Base-by-base conservation (phyloP, 2,329 filamentous ascomycete species). In the Monosporascus sp. region DNA sequence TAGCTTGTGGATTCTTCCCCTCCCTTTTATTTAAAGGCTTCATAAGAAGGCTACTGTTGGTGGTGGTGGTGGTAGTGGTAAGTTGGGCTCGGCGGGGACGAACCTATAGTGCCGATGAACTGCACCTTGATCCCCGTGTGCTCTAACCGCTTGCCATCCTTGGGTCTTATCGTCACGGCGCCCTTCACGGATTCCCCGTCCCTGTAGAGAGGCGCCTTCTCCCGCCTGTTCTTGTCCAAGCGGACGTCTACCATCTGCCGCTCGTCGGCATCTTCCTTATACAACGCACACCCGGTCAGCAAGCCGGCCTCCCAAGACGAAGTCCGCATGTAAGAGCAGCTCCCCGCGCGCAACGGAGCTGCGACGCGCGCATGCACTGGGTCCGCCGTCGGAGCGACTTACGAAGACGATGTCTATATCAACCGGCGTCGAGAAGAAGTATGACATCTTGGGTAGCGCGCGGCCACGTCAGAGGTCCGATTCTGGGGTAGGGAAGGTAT, bases 111-210 rank as follows among this genome's bases (percentile, higher is more conserved):
- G 70, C 94, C 94, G 66, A 99, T 97, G 77, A 99, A 99, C 72
- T 99, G 94, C 65, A 99, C 93, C 76, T 99, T 99, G 81, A 99
- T 97, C 64, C 94, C 94, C 11, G 92, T 97, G 73, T 99, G 94
- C 74, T 99, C 94, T 67, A 99, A 79, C 57, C 94, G 85, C 80
- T 97, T 97, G 69, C 94, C 94, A 79, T 99, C 94, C 75, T 99
- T 99, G 49, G 94, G 94, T 62, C 94, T 80, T 62, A 99, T 86
- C 7, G 94, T 99, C 57, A 99, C 92, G 50, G 88, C 88, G 66
- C 93, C 94, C 78, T 96, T 97, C 68, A 99, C 93, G 43, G 92
- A 97, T 78, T 99, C 94, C 63, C 95, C 94, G 70, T 99, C 94
- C 80, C 96, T 92, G 72, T 96, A 99, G 58, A 99, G 80, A 55